A percentile compares a stretch with the other conserved stretches of the same genome.
These are phyloP conservation scores for Aspergillus biplanus DNA, from an alignment of 495 filamentous ascomycete species.

Conservation along the genomic window DNA sequence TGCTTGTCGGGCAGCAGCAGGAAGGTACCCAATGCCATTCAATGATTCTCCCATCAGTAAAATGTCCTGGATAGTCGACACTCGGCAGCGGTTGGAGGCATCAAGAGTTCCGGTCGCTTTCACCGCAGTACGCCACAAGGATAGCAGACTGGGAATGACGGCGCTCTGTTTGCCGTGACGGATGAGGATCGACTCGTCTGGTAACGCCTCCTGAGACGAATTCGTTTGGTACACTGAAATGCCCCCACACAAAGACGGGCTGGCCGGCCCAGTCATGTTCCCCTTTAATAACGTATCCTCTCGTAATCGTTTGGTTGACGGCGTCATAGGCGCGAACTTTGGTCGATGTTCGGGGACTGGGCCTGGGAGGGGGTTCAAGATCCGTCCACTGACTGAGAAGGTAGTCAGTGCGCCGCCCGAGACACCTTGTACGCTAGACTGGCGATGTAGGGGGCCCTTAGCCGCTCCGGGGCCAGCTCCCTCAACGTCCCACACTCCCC, in stretches of 20 bases:
- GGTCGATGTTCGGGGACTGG: conserved; percentile 45
- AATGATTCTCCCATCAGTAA: conserved; percentile 68
- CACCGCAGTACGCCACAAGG: conserved; percentile 69
- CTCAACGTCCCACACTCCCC: conserved; percentile 92
- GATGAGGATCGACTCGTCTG: conserved; percentile 69
- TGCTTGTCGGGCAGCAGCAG: conserved; percentile 36
- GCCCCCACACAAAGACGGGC: conserved; percentile 57
- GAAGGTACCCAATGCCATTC: conserved; percentile 60
- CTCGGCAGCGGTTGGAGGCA: conserved; percentile 48
- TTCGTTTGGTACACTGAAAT: conserved; percentile 60
- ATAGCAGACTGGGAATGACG: conserved; percentile 65
- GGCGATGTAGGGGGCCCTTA: conserved; percentile 59
- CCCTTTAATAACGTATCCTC: conserved; percentile 60
- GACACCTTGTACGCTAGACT: conserved; percentile 58
- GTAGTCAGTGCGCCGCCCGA: conserved; percentile 65
- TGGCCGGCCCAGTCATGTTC: conserved; percentile 31
- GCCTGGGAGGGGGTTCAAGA: conserved; percentile 47
- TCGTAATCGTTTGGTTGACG: conserved; percentile 68
- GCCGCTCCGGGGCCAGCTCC: conserved; percentile 59
- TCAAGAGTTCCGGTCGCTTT: conserved; percentile 61
- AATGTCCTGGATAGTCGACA: conserved; percentile 52
- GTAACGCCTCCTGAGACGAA: conserved; percentile 49
- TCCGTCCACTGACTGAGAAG: conserved; percentile 72
- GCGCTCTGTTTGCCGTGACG: conserved; percentile 66
- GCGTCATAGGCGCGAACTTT: conserved; percentile 82